Conservation (phyloP, 2,329 filamentous ascomycete genomes). For the Pseudogymnoascus sp. region DNA sequence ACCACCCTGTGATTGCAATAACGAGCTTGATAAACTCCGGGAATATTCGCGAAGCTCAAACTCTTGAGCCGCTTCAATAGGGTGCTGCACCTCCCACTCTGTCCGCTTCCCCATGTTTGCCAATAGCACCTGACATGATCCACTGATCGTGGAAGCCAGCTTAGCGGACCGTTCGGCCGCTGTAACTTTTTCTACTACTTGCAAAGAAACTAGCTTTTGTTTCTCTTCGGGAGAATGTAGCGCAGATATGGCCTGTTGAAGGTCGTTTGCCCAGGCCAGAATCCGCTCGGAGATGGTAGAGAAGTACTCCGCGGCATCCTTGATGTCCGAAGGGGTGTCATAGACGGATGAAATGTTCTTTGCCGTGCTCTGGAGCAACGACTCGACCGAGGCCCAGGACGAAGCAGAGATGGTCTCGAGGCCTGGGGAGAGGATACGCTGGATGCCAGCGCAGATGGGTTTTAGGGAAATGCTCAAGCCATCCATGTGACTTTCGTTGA, state of each 20-base stretch:
- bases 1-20: not conserved
- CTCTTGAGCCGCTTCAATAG: not conserved
- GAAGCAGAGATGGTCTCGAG: conserved; percentile 1
- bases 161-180: not conserved
- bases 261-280: not conserved
- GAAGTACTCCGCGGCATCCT: not conserved
- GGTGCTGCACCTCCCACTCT: not conserved
- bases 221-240: not conserved
- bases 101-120: not conserved
- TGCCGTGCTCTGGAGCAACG: not conserved
- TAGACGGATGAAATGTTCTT: not conserved
- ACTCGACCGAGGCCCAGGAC: not conserved
- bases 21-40: not conserved
- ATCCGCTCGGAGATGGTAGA: not conserved
- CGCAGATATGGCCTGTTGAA: not conserved
- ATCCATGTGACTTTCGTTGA: not conserved
- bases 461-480: conserved; percentile 4
- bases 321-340: not conserved
- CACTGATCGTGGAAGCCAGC: not conserved
- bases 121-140: not conserved
- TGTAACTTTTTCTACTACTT: not conserved
- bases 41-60: conserved; percentile 3
- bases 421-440: not conserved
- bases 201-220: not conserved
- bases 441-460: not conserved